Conservation (phyloP, 2,329 filamentous ascomycete species). For the Botryosphaeria agaves region DNA sequence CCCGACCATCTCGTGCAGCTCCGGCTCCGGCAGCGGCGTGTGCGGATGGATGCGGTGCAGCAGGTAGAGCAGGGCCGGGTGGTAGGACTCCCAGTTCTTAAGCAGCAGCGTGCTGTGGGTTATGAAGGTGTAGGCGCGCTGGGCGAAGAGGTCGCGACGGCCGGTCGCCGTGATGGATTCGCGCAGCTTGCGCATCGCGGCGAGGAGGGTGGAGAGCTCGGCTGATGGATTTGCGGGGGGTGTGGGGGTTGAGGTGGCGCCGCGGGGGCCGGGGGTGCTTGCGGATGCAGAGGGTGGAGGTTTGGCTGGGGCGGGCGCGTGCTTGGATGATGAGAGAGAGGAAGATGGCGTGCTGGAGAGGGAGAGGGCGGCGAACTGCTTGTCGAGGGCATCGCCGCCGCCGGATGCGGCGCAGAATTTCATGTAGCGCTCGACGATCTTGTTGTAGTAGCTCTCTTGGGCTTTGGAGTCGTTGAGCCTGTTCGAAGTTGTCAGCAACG, state of each 20-base stretch:
- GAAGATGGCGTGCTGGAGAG: slow-evolving; percentile 1
- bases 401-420: slow-evolving; percentile 65
- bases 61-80: slow-evolving; percentile 68
- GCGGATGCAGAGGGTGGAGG: slow-evolving; percentile 3
- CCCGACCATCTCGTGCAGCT: slow-evolving; percentile 60
- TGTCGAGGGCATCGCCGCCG: slow-evolving; percentile 54
- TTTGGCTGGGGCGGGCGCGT: slow-evolving; percentile 5
- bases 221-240: slow-evolving; percentile 29
- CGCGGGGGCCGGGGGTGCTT: slow-evolving; percentile 8
- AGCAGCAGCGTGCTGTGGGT: slow-evolving; percentile 70
- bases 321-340: slow-evolving; percentile 5
- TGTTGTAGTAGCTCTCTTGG: slow-evolving; percentile 74
- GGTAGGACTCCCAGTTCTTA: slow-evolving; percentile 73
- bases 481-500: no score
- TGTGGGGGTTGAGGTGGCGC: slow-evolving; percentile 8
- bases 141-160: slow-evolving; percentile 62
- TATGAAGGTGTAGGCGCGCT: slow-evolving; percentile 83
- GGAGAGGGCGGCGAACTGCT: slow-evolving; percentile 52
- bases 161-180: slow-evolving; percentile 73
- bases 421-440: slow-evolving; percentile 79
- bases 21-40: slow-evolving; percentile 50
- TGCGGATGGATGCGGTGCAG: slow-evolving; percentile 52
- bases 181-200: slow-evolving; percentile 77
- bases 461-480: slow-evolving; percentile 46
- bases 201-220: slow-evolving; percentile 56